Conservation (phyloP, 768 basidiomycete genomes). For the Termitomyces sp. region DNA sequence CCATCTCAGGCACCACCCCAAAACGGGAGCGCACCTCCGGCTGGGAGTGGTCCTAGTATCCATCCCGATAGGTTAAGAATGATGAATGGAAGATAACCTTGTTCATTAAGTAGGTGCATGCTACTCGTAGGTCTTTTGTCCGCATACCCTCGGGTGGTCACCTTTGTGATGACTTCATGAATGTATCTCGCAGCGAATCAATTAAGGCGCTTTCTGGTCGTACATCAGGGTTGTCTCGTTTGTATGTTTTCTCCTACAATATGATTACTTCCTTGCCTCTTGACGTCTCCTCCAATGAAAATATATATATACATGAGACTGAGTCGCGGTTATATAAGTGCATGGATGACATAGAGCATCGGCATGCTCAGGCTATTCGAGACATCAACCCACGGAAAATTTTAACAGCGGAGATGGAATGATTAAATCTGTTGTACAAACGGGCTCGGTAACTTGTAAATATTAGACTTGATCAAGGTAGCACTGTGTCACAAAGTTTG, state of each 20-base stretch:
- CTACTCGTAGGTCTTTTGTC: not conserved
- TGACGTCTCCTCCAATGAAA: not conserved
- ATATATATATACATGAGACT: no score
- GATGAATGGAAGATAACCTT: slow-evolving; percentile 43
- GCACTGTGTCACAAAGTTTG: not conserved
- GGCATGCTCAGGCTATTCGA: not conserved
- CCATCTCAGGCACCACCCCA: slow-evolving; percentile 27
- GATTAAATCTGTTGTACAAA: not conserved
- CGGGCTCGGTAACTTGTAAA: not conserved
- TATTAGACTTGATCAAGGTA: not conserved
- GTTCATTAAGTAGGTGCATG: slow-evolving; percentile 3
- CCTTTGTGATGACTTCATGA: not conserved
- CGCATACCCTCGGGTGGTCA: not conserved
- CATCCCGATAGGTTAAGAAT: slow-evolving; percentile 82
- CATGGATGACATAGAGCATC: not conserved
- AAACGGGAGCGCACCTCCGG: slow-evolving; percentile 19
- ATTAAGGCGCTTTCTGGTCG: not conserved
- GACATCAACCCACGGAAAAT: not conserved
- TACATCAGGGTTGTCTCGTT: not conserved
- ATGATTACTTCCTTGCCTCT: not conserved
- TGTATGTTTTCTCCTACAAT: not conserved
- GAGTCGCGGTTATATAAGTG: not conserved
- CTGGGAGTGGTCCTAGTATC: slow-evolving; percentile 53
- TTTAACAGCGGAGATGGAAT: no score
- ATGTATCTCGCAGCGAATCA: not conserved